phyloP scores from a whole-genome alignment of 2,329 filamentous ascomycete species.

The Sporothrix humicola region DNA sequence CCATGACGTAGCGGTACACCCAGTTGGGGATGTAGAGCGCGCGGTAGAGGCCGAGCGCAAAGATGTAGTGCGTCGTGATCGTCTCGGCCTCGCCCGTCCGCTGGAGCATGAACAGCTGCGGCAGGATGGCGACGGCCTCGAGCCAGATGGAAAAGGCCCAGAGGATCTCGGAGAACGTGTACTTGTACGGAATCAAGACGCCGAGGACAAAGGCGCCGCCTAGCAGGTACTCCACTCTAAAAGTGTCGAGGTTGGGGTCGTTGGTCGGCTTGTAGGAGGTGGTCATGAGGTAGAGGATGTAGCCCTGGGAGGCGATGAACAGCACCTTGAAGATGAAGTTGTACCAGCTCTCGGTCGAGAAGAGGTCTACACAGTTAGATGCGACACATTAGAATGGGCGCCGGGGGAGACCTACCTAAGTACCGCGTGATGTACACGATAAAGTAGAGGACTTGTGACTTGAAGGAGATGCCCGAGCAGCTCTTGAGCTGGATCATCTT shows the following conservation, averaged over 20 bases:
- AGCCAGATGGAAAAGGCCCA: constrained; percentile 99
- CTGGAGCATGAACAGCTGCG: constrained; percentile 97
- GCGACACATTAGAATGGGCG: neutral
- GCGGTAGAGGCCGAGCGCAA: constrained; percentile 88
- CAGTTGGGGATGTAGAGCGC: constrained; percentile 98
- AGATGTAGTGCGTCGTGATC: constrained; percentile 98
- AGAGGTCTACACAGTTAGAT: constrained; percentile 66
- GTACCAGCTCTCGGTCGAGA: constrained; percentile 83
- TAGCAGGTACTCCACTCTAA: constrained; percentile 93
- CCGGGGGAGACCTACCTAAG: constrained; percentile 74
- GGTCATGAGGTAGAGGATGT: constrained; percentile 98
- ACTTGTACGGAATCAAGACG: constrained; percentile 83
- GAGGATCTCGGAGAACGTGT: constrained; percentile 81
- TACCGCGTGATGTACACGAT: constrained; percentile 94
- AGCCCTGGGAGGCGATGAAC: constrained; percentile 87
- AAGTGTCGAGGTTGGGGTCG: constrained; percentile 95
- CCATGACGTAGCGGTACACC: constrained; percentile 87
- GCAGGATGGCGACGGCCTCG: constrained; percentile 93
- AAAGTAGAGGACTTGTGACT: constrained; percentile 94
- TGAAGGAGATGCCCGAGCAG: constrained; percentile 97
- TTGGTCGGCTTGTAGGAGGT: constrained; percentile 97
- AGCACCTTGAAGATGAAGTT: constrained; percentile 95
- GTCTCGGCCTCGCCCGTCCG: constrained; percentile 97
- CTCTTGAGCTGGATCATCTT: constrained; percentile 98
- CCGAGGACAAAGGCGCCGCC: constrained; percentile 79